phyloP scores from a whole-genome alignment of 2,329 filamentous ascomycete species.

The Apiospora sp. region DNA sequence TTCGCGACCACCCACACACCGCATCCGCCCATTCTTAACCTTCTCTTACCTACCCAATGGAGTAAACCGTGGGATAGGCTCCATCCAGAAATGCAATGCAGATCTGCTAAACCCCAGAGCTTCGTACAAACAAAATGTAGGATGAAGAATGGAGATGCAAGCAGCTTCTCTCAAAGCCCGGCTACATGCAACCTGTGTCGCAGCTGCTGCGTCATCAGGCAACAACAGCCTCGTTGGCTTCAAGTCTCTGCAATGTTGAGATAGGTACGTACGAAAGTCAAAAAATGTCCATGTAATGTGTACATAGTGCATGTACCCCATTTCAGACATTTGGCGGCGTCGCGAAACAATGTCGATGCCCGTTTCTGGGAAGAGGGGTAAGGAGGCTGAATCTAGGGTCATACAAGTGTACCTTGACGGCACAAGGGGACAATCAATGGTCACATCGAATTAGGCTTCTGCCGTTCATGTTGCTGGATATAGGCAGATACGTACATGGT shows the following conservation, averaged over 20 bases:
- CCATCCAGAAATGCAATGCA: slow-evolving; percentile 6
- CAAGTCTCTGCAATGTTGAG: neutral
- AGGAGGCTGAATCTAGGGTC: slow-evolving; percentile 12
- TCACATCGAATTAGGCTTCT: neutral
- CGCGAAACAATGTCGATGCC: slow-evolving; percentile 4
- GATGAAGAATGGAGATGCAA: neutral
- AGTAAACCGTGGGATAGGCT: slow-evolving; percentile 14
- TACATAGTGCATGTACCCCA: neutral
- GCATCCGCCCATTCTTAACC: neutral
- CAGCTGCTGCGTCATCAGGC: slow-evolving; percentile 2
- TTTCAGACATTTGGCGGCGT: neutral
- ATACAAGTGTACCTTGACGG: neutral
- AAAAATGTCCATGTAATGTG: neutral
- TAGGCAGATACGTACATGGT: neutral
- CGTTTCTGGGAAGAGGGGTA: slow-evolving; percentile 2
- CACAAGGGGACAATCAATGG: neutral
- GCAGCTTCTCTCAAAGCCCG: slow-evolving; percentile 5
- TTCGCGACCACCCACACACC: neutral
- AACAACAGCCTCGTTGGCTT: neutral
- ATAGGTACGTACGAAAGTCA: slow-evolving; percentile 14
- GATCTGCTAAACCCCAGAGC: neutral
- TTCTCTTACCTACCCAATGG: slow-evolving; percentile 11
- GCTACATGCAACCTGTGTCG: slow-evolving; percentile 8
- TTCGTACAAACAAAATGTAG: neutral
- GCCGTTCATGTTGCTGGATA: neutral